Percentiles rank a stretch among this genome's conserved stretches.
These are phyloP conservation scores for Dillenia turbinata DNA, from an alignment of 164 flowering plant genomes.

Conservation along the genomic window DNA sequence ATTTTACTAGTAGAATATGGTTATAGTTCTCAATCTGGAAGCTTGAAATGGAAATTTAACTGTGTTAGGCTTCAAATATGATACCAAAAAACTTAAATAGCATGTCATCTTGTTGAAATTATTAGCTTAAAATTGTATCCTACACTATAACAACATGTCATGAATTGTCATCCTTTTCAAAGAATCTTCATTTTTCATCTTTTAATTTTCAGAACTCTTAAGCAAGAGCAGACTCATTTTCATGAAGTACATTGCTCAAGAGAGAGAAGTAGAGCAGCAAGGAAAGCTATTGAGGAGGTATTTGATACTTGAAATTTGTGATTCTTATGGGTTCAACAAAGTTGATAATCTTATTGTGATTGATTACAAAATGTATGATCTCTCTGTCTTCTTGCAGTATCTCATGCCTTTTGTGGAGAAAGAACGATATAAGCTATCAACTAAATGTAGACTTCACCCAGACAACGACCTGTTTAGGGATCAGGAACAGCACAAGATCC, in stretches of 20 bases:
- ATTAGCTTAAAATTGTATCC: background rate
- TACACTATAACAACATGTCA: background rate
- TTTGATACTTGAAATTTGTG: too few species aligned
- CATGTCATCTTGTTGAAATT: too few species aligned
- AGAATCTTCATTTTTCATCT: background rate
- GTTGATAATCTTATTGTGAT: too few species aligned
- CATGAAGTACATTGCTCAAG: slow-evolving; percentile 92
- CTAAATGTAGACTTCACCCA: slow-evolving; percentile 73
- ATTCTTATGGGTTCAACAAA: too few species aligned
- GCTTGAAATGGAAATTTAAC: background rate
- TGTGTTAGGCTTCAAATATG: background rate
- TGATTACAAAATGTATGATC: too few species aligned
- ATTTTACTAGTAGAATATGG: background rate
- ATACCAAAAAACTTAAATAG: background rate
- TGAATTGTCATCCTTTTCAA: background rate
- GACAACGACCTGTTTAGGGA: slow-evolving; percentile 84
- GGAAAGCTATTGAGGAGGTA: slow-evolving; percentile 85
- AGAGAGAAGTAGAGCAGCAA: slow-evolving; percentile 90
- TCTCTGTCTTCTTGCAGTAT: slow-evolving; percentile 45
- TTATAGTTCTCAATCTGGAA: background rate
- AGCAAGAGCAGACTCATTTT: slow-evolving; percentile 36
- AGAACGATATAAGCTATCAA: slow-evolving; percentile 63
- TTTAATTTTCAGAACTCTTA: slow-evolving; percentile 33
- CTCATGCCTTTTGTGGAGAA: slow-evolving; percentile 83
- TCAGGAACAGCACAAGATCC: slow-evolving; percentile 89